These are phyloP conservation scores for Trametes punicea DNA, from an alignment of 768 basidiomycete species.

Conservation along the genomic window DNA sequence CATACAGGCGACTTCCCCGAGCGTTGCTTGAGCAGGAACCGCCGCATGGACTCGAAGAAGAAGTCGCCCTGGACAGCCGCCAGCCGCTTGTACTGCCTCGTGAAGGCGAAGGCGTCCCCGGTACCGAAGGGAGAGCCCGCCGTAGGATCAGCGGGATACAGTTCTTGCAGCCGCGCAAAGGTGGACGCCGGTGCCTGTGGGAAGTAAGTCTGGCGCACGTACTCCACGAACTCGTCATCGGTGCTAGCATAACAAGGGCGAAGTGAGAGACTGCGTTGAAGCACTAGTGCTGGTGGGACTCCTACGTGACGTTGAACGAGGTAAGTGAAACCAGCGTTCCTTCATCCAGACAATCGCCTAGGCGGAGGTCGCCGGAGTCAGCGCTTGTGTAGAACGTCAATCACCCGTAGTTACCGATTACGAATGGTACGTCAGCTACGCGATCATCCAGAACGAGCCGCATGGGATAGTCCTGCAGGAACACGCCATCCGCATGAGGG, in stretches of 20 bases:
- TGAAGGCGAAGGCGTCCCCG: constrained; percentile 40
- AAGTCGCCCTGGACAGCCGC: constrained; percentile 38
- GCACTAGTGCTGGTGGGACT: not conserved
- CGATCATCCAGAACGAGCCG: constrained; percentile 34
- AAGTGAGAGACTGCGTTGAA: not conserved
- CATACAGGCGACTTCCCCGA: constrained; percentile 33
- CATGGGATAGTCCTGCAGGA: constrained; percentile 24
- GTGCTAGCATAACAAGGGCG: not conserved
- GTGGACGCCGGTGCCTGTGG: constrained; percentile 17
- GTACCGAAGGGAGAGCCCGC: constrained; percentile 56
- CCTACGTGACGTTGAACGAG: constrained; percentile 6
- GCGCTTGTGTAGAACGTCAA: not conserved
- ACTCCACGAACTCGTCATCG: not conserved
- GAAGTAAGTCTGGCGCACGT: constrained; percentile 1
- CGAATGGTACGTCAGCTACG: constrained; percentile 23
- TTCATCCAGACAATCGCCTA: constrained; percentile 23
- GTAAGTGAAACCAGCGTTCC: constrained; percentile 20
- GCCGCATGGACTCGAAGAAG: constrained; percentile 34
- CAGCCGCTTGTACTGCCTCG: constrained; percentile 36
- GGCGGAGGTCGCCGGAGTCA: not conserved
- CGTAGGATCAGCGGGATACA: constrained; percentile 32
- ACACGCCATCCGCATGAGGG: constrained; percentile 28
- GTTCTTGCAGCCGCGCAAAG: constrained; percentile 14
- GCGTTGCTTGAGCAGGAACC: constrained; percentile 33
- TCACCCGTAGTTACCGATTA: constrained; percentile 14